Evolutionary conservation across 306 rosid species (phyloP), one percentile per base, ranked within the genome.

Genomic region (Herpetospermum pedunculosum): DNA sequence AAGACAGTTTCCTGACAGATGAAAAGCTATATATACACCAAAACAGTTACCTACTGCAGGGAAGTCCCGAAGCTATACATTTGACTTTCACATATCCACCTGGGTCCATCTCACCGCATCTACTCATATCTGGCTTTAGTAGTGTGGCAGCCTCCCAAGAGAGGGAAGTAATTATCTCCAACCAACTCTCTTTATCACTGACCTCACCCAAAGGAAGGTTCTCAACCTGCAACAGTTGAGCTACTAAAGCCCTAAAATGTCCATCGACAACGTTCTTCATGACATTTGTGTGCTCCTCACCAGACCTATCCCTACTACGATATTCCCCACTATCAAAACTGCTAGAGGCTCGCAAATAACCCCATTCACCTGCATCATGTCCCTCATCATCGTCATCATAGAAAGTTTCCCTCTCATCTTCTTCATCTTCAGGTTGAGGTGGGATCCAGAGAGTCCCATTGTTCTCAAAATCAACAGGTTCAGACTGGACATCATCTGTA

Each of bases 111-210:
- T 96, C 97, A 53, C 97, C 99, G 19, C 99, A 75, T 73, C 75
- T 86, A 82, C 99, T 95, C 86, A 73, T 95, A 83, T 95, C 96
- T 78, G 99, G 99, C 85, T 92, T 95, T 81, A 95, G 73, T 47
- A 88, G 83, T 48, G 96, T 84, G 73, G 99, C 99, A 72, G 92
- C 99, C 85, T 95, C 99, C 96, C 96, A 95, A 48, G 99, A 91
- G 23, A 95, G 84, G 76, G 88, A 81, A 47, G 90, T 88, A 76
- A 95, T 85, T 55, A 89, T 95, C 78, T 92, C 97, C 90, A 95
- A 81, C 99, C 99, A 95, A 81, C 88, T 79, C 79, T 87, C 84
- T 59, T 58, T 41, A 69, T 86, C 91, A 78, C 88, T 79, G 50
- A 84, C 88, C 50, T 78, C 76, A 76, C 86, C 88, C 6, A 88